These are phyloP conservation scores for Trichoderma sp. DNA, from an alignment of 2,329 filamentous ascomycete genomes.

Conservation along the genomic window DNA sequence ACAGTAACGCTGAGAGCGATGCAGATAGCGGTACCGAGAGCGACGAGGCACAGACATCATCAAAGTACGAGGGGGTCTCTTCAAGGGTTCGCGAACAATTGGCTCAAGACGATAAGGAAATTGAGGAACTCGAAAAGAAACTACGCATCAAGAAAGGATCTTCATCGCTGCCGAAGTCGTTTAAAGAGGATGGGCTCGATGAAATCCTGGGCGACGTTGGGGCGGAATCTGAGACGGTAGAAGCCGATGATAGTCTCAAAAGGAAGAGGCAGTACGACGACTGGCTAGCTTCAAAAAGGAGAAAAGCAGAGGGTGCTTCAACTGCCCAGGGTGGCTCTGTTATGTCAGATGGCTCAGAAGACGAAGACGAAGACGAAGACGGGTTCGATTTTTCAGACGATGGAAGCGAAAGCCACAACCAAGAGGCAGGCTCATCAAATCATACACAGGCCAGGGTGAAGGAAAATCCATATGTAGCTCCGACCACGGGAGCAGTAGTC, in stretches of 20 bases:
- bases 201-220: constrained; percentile 70
- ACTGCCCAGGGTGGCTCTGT: constrained; percentile 30
- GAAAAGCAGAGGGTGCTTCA: constrained; percentile 28
- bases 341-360: constrained; percentile 26
- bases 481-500: constrained; percentile 49
- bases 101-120: constrained; percentile 82
- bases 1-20: constrained; percentile 28
- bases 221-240: constrained; percentile 50
- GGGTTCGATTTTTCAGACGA: constrained; percentile 35
- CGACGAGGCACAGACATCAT: constrained; percentile 21
- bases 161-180: constrained; percentile 71
- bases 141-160: constrained; percentile 77
- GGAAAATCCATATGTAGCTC: constrained; percentile 90
- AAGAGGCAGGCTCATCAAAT: constrained; percentile 31
- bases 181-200: constrained; percentile 80
- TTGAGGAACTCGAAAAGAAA: constrained; percentile 82
- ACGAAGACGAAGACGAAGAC: constrained; percentile 29
- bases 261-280: constrained; percentile 58
- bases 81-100: constrained; percentile 54
- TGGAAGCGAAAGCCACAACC: constrained; percentile 35
- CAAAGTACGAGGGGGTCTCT: constrained; percentile 24
- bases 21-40: constrained; percentile 26
- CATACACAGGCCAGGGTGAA: constrained; percentile 51
- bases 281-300: constrained; percentile 59
- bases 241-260: constrained; percentile 61